Conservation (phyloP, 2,329 filamentous ascomycete species). For the Teratosphaeria destructans region DNA sequence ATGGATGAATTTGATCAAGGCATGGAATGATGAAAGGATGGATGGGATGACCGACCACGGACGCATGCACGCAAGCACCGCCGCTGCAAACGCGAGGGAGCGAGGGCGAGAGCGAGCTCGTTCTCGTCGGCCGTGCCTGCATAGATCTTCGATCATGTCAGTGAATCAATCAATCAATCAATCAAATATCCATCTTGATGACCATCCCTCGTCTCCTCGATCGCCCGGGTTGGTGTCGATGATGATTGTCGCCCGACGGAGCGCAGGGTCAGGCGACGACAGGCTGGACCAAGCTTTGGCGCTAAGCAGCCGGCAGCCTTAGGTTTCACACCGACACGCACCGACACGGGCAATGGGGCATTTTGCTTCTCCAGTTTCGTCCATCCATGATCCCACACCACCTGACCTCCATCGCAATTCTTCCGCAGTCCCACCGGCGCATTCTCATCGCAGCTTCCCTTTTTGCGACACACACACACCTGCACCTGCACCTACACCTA, state of each 20-base stretch:
- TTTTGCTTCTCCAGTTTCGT: background rate
- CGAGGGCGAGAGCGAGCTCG: background rate
- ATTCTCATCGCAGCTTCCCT: background rate
- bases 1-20: too few species aligned
- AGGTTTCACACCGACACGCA: background rate
- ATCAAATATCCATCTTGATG: background rate
- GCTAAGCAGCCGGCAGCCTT: background rate
- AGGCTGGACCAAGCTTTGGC: background rate
- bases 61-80: background rate
- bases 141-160: background rate
- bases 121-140: background rate
- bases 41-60: too few species aligned
- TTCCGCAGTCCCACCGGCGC: background rate
- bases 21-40: too few species aligned
- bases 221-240: background rate
- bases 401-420: background rate
- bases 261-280: too few species aligned
- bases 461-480: background rate
- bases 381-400: background rate
- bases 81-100: background rate
- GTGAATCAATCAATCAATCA: background rate
- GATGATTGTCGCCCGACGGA: background rate
- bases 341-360: too few species aligned
- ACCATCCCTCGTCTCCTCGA: background rate
- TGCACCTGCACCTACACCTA: background rate